A percentile compares a stretch with the other conserved stretches of the same genome.
Evolutionary conservation across 164 flowering plant genomes (phyloP).

Genomic region (Sedum album): DNA sequence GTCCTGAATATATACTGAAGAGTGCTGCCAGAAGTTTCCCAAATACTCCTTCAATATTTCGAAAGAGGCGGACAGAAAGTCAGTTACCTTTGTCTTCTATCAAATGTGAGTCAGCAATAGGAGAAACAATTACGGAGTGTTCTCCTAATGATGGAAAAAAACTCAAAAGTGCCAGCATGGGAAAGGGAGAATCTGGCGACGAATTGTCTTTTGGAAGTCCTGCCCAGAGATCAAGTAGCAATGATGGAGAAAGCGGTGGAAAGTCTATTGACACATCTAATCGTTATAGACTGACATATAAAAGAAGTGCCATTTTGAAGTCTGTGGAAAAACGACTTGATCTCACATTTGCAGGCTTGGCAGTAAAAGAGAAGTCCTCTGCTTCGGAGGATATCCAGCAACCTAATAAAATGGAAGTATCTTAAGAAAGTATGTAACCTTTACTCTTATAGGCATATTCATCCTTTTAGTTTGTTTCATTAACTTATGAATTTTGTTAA

Average conservation of each 20-base stretch:
- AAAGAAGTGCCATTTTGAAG: slow-evolving; percentile 3
- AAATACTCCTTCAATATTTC: slow-evolving; percentile 8
- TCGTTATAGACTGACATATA: slow-evolving; percentile 6
- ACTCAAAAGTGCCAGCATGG: neutral
- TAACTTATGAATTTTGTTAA: neutral
- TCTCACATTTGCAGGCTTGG: slow-evolving; percentile 6
- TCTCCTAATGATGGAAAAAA: slow-evolving; percentile 7
- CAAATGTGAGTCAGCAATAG: slow-evolving; percentile 5
- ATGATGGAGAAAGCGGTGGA: neutral
- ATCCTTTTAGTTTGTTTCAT: neutral
- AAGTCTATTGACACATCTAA: slow-evolving; percentile 3
- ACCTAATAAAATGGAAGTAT: neutral
- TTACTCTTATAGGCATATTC: neutral
- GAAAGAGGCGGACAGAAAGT: slow-evolving; percentile 2
- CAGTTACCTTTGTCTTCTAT: neutral
- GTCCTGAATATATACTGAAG: slow-evolving; percentile 2
- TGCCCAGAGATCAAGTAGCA: slow-evolving; percentile 3
- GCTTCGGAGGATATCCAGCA: neutral
- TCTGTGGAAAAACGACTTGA: slow-evolving; percentile 5
- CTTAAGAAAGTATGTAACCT: slow-evolving; percentile 2
- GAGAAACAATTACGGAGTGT: neutral
- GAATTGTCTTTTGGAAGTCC: slow-evolving; percentile 1
- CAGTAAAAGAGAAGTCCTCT: neutral
- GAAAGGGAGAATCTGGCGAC: neutral
- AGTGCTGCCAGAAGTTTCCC: slow-evolving; percentile 1